Percentiles rank a stretch among this genome's conserved stretches.
phyloP scores from a whole-genome alignment of 129 eudicot genomes.

The Chrysanthemum makinoi region DNA sequence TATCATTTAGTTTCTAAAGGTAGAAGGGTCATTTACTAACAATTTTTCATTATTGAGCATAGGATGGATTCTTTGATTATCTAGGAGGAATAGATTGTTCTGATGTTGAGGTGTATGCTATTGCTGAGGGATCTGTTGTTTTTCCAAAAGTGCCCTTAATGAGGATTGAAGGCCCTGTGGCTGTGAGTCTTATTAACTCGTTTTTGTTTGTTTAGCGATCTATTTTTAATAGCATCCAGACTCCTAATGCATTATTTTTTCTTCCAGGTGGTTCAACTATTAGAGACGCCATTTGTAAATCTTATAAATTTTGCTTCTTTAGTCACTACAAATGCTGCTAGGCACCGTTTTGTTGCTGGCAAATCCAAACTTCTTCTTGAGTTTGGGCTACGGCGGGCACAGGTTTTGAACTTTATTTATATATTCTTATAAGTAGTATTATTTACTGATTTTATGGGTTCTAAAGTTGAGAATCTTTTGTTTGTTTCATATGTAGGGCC shows the following conservation, averaged over 20 bases:
- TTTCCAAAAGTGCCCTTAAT: slow-evolving; percentile 91
- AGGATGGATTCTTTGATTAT: slow-evolving; percentile 86
- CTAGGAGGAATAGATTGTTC: slow-evolving; percentile 86
- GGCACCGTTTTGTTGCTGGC: slow-evolving; percentile 98
- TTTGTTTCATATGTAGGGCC: slow-evolving; percentile 50
- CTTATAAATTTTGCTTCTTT: slow-evolving; percentile 91
- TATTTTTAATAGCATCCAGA: background rate
- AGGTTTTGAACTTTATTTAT: slow-evolving; percentile 39
- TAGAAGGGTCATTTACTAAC: slow-evolving; percentile 20
- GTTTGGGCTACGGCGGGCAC: slow-evolving; percentile 97
- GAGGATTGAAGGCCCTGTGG: slow-evolving; percentile 97
- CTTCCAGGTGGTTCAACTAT: slow-evolving; percentile 82
- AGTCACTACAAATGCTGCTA: slow-evolving; percentile 94
- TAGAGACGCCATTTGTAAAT: slow-evolving; percentile 91
- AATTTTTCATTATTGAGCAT: slow-evolving; percentile 16
- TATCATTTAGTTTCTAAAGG: background rate
- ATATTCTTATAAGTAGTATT: too few species aligned
- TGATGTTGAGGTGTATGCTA: slow-evolving; percentile 84
- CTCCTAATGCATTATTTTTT: slow-evolving; percentile 20
- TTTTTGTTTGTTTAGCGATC: slow-evolving; percentile 11
- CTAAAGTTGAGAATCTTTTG: background rate
- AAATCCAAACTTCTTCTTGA: slow-evolving; percentile 84
- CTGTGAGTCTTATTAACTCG: slow-evolving; percentile 54
- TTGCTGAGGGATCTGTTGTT: slow-evolving; percentile 88
- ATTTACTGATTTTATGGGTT: background rate